Evolutionary conservation across 139 green algal genomes (phyloP).

Genomic region (Chloropicon primus): DNA sequence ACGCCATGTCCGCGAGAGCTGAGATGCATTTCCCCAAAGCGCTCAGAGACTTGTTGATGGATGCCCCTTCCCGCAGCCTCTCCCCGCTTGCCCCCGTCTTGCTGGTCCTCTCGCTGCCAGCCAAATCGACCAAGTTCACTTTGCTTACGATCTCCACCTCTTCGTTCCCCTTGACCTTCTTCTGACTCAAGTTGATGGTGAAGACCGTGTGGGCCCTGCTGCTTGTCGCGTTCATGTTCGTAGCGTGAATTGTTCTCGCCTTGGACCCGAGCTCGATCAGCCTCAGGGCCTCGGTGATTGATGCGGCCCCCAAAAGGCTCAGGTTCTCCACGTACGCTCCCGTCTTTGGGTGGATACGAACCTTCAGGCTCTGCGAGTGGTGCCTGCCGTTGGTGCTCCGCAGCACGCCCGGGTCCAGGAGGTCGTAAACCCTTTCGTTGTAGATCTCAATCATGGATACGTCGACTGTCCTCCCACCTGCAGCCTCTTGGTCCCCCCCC

Average conservation of each 20-base stretch:
- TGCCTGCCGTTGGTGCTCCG: not conserved
- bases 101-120: slow-evolving; percentile 3
- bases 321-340: slow-evolving; percentile 17
- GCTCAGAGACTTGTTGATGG: not conserved
- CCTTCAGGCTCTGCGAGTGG: not conserved
- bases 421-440: slow-evolving; percentile 12
- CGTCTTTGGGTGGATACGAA: slow-evolving; percentile 12
- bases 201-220: slow-evolving; percentile 17
- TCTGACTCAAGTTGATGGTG: not conserved
- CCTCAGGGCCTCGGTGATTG: not conserved
- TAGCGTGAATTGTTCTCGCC: slow-evolving; percentile 5
- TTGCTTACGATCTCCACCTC: not conserved
- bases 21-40: not conserved
- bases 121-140: slow-evolving; percentile 11
- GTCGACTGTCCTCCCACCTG: slow-evolving; percentile 12
- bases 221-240: slow-evolving; percentile 20
- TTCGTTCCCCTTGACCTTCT: not conserved
- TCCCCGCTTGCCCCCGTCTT: not conserved
- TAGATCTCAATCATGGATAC: slow-evolving; percentile 19
- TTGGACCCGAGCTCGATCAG: not conserved
- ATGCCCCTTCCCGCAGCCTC: not conserved
- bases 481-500: not conserved
- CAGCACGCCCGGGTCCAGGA: slow-evolving; percentile 25
- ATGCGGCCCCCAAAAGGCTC: not conserved
- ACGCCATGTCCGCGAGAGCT: not conserved